These are phyloP conservation scores for Pythium pyrilobum DNA, from an alignment of 352 stramenopile species.

Conservation along the genomic window DNA sequence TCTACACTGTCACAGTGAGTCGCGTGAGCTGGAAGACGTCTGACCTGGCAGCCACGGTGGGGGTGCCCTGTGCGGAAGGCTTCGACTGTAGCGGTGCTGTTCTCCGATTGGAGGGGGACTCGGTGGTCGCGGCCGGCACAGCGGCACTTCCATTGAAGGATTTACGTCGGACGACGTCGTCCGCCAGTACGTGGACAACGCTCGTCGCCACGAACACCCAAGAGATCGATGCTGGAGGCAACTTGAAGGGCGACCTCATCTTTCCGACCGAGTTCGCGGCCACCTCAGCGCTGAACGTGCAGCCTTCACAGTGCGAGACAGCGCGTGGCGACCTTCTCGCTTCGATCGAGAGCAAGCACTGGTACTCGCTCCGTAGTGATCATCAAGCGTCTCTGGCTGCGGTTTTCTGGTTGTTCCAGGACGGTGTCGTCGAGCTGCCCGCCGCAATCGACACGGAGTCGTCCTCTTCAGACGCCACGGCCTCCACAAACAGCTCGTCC, in stretches of 20 bases:
- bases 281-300: background rate
- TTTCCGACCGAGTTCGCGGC: constrained; percentile 1
- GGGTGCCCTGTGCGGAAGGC: background rate
- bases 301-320: constrained; percentile 7
- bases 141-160: background rate
- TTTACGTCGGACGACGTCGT: background rate
- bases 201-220: background rate
- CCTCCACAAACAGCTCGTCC: background rate
- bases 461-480: background rate
- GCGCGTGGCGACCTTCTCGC: constrained; percentile 17
- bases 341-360: constrained; percentile 14
- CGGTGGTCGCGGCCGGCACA: background rate
- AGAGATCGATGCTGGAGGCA: constrained; percentile 13
- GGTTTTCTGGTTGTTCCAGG: constrained; percentile 20
- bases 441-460: background rate
- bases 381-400: constrained; percentile 1
- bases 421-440: constrained; percentile 9
- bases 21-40: constrained; percentile 2
- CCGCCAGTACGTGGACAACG: background rate
- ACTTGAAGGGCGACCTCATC: constrained; percentile 16
- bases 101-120: constrained; percentile 12
- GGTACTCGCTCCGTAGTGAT: constrained; percentile 5
- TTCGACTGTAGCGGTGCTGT: background rate
- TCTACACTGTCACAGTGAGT: constrained; percentile 14
- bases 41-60: background rate